Percentiles rank a stretch among this genome's conserved stretches.
Evolutionary conservation across 2,329 filamentous ascomycete species (phyloP).

Genomic region (Calonectria naviculata): DNA sequence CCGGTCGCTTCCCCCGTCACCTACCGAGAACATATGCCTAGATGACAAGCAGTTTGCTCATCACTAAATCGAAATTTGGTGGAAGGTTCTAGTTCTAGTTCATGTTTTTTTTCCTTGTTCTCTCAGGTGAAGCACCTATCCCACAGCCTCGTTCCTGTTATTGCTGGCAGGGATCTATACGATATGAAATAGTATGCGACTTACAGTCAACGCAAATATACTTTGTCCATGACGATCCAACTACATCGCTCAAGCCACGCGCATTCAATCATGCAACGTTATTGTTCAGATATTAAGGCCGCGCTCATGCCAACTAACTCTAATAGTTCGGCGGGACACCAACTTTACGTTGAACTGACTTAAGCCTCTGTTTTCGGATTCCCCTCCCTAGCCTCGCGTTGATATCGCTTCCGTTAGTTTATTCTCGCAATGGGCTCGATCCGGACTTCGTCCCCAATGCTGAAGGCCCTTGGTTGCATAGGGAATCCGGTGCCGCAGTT

Average conservation of each 20-base stretch:
- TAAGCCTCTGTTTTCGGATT: slow-evolving; percentile 11
- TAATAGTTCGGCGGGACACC: neutral
- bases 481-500: neutral
- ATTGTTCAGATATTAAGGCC: neutral
- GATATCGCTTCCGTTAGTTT: neutral
- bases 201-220: slow-evolving; percentile 2
- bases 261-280: neutral
- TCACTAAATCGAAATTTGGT: neutral
- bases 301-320: slow-evolving; percentile 1
- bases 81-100: neutral
- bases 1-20: neutral
- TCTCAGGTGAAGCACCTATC: neutral
- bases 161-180: neutral
- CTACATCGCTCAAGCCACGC: neutral
- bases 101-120: neutral
- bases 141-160: neutral
- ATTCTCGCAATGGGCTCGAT: neutral
- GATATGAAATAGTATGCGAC: neutral
- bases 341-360: neutral
- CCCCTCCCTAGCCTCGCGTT: neutral
- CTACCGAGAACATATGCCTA: neutral
- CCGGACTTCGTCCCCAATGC: neutral
- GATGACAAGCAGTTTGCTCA: neutral
- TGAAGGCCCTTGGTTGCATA: neutral
- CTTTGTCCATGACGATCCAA: neutral